Conservation (phyloP, 352 stramenopile species). For the Globisporangium canariense region DNA sequence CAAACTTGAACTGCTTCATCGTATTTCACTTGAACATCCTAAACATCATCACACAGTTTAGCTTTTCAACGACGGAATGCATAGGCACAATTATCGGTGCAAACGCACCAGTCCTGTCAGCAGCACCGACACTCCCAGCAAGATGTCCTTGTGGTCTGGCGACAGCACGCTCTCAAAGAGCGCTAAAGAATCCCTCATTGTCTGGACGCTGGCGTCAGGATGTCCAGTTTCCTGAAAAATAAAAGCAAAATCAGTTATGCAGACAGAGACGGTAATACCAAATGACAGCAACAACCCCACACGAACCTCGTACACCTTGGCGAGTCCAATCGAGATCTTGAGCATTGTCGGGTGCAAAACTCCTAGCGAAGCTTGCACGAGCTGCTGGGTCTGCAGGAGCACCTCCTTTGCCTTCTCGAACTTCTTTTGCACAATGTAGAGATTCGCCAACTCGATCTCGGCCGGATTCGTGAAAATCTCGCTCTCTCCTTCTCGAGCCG, state of each 20-base stretch:
- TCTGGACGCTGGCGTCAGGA: constrained; percentile 17
- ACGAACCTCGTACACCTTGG: constrained; percentile 28
- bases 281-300: background rate
- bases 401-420: constrained; percentile 40
- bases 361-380: constrained; percentile 36
- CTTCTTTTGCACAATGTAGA: constrained; percentile 65
- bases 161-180: constrained; percentile 34
- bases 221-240: constrained; percentile 27
- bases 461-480: constrained; percentile 41
- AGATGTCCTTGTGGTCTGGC: constrained; percentile 43
- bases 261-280: background rate
- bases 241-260: background rate
- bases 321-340: constrained; percentile 46
- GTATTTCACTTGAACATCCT: constrained; percentile 24
- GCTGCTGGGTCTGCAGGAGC: constrained; percentile 25
- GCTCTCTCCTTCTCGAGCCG: constrained; percentile 30
- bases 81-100: background rate
- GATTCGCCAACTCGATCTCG: constrained; percentile 45
- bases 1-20: constrained; percentile 26
- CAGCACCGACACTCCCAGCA: constrained; percentile 34
- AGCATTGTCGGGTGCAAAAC: constrained; percentile 51
- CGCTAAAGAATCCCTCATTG: constrained; percentile 27
- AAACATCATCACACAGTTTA: background rate
- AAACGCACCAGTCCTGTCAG: constrained; percentile 41
- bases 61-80: background rate